Conservation (phyloP, 768 basidiomycete species). For the Amylocystis lapponica region DNA sequence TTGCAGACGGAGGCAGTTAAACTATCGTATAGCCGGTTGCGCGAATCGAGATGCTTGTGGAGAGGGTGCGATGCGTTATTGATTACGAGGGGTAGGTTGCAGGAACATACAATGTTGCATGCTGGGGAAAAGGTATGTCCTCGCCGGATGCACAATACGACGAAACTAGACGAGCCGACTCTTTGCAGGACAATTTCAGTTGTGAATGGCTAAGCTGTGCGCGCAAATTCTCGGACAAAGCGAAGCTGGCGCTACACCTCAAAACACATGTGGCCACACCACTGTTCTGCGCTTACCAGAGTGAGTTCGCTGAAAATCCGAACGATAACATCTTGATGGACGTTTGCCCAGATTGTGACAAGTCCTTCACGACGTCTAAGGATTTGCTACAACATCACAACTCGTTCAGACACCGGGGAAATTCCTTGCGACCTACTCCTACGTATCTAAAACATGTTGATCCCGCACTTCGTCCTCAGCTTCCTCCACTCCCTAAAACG, state of each 20-base stretch:
- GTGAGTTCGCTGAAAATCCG: constrained; percentile 29
- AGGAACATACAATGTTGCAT: constrained; percentile 43
- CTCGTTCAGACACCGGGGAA: constrained; percentile 30
- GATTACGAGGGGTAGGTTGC: constrained; percentile 46
- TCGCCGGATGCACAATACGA: background rate
- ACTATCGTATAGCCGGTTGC: constrained; percentile 43
- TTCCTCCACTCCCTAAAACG: constrained; percentile 33
- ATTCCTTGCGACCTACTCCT: constrained; percentile 29
- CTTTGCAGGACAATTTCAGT: constrained; percentile 31
- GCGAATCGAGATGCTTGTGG: constrained; percentile 53
- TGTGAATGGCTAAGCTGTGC: constrained; percentile 58
- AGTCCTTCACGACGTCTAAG: constrained; percentile 39
- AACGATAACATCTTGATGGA: constrained; percentile 1
- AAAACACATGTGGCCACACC: constrained; percentile 42
- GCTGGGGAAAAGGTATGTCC: constrained; percentile 27
- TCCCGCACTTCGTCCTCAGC: constrained; percentile 25
- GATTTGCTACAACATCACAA: constrained; percentile 48
- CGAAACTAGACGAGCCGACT: background rate
- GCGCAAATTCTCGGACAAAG: constrained; percentile 31
- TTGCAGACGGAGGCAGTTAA: constrained; percentile 40
- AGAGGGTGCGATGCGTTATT: constrained; percentile 46
- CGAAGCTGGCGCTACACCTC: constrained; percentile 42
- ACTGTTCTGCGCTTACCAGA: constrained; percentile 45
- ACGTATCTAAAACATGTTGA: constrained; percentile 28
- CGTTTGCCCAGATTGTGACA: constrained; percentile 43